Evolutionary conservation across 2,329 filamentous ascomycete genomes (phyloP), one percentile per base, ranked within the genome.

Genomic region (Aureobasidium sp.): DNA sequence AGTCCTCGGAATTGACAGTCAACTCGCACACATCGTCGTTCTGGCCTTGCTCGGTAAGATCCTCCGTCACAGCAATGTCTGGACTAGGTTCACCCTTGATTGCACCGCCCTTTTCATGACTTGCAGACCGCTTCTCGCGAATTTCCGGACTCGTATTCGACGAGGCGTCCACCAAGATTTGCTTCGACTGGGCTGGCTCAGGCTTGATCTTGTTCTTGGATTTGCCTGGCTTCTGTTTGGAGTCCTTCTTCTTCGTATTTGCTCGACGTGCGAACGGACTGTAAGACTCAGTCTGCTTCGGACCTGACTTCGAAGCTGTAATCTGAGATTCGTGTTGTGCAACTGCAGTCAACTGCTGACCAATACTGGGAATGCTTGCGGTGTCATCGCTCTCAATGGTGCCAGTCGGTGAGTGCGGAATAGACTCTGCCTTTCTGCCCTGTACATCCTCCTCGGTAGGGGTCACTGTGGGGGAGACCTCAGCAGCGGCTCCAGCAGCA

Each of bases 211-310:
- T 65, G 52, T 51, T 41, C 64, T 66, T 67, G 15, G 42, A 27
- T 31, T 60, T 60, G 22, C 20, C 22, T 14, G 52, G 39, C 45
- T 66, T 65, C 52, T 45, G 45, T 60, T 68, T 65, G 42, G 59
- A 17, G 49, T 67, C 68, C 48, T 65, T 59, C 48, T 65, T 59
- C 62, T 67, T 66, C 63, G 34, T 56, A 63, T 70, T 17, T 62
- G 37, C 31, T 29, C 52, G 56, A 14, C 64, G 62, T 31, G 64
- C 65, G 49, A 72, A 74, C 27, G 70, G 64, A 58, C 69, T 73
- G 25, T 72, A 64, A 14, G 72, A 72, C 36, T 72, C 70, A 0
- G 72, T 73, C 67, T 73, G 68, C n/a, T 68, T 69, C 5, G 72
- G 71, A 39, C 72, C 72, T 20, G 65, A 29, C 64, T 71, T 73